Evolutionary conservation across 2,329 filamentous ascomycete species (phyloP).

Genomic region (Cladophialophora chaetospira): DNA sequence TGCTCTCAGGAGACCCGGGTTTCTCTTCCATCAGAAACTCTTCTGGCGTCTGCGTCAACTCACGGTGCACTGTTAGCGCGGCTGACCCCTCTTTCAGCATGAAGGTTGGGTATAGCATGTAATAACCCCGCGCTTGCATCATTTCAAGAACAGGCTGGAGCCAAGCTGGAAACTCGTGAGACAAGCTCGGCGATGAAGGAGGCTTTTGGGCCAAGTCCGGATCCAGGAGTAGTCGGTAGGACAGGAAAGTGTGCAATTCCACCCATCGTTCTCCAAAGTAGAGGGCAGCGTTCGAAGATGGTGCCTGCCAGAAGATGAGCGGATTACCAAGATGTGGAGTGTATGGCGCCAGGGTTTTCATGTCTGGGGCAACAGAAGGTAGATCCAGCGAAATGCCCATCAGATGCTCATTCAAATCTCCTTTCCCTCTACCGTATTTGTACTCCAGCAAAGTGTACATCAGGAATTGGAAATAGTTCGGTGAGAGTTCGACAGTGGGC

Average conservation of each 20-base stretch:
- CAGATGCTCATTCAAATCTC: slow-evolving; percentile 55
- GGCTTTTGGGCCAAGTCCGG: slow-evolving; percentile 23
- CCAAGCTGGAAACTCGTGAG: slow-evolving; percentile 72
- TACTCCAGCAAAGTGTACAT: slow-evolving; percentile 78
- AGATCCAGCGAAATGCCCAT: slow-evolving; percentile 80
- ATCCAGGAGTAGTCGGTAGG: slow-evolving; percentile 55
- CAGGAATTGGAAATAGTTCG: slow-evolving; percentile 82
- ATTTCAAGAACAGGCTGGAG: slow-evolving; percentile 77
- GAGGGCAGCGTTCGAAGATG: slow-evolving; percentile 77
- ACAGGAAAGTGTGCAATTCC: slow-evolving; percentile 79
- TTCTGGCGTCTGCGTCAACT: slow-evolving; percentile 72
- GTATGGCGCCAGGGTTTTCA: slow-evolving; percentile 61
- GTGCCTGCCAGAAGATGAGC: slow-evolving; percentile 81
- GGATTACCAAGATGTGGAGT: slow-evolving; percentile 37
- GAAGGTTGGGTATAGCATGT: slow-evolving; percentile 74
- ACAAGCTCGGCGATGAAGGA: slow-evolving; percentile 49
- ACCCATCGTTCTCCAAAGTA: slow-evolving; percentile 85
- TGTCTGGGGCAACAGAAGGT: slow-evolving; percentile 60
- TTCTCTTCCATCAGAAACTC: slow-evolving; percentile 47
- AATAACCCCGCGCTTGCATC: slow-evolving; percentile 74
- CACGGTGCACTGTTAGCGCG: slow-evolving; percentile 74
- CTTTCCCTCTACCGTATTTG: slow-evolving; percentile 61
- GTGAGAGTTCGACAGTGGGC: slow-evolving; percentile 75
- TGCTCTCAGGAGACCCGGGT: not conserved
- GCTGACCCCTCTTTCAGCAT: slow-evolving; percentile 48